These are phyloP conservation scores for Microcos paniculata DNA, from an alignment of 345 rosid species.

Conservation along the genomic window DNA sequence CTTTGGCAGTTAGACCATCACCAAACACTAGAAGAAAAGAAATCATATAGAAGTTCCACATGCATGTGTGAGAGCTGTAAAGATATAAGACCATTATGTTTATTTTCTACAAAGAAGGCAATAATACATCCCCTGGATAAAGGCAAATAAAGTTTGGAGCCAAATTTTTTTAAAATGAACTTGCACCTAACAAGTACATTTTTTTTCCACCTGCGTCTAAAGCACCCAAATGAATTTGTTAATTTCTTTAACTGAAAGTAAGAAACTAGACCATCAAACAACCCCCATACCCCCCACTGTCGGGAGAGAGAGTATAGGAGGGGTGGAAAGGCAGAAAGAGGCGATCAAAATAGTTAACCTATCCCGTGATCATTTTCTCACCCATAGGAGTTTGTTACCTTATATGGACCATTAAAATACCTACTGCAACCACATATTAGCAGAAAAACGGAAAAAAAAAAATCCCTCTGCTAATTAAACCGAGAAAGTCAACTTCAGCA, in stretches of 20 bases:
- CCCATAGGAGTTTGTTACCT: not conserved
- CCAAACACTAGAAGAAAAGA: not conserved
- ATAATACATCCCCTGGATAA: not conserved
- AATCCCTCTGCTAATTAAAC: not conserved
- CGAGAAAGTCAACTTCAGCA: not conserved
- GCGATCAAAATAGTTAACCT: not conserved
- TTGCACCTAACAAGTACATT: no score
- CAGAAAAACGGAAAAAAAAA: not conserved
- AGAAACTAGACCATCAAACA: not conserved
- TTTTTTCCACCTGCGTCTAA: no score
- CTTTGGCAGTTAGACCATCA: not conserved
- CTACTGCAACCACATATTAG: not conserved
- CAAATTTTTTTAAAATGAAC: no score
- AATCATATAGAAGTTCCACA: not conserved
- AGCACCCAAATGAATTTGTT: no score
- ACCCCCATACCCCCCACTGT: not conserved
- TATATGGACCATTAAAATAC: not conserved
- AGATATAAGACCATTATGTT: not conserved
- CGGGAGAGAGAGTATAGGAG: not conserved
- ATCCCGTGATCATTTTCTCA: not conserved
- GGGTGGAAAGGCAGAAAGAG: not conserved
- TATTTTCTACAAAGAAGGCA: not conserved
- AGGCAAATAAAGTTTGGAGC: no score
- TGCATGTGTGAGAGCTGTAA: not conserved
- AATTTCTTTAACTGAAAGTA: no score